These are phyloP conservation scores for Rhodamnia argentea DNA, from an alignment of 345 rosid genomes.

Conservation along the genomic window DNA sequence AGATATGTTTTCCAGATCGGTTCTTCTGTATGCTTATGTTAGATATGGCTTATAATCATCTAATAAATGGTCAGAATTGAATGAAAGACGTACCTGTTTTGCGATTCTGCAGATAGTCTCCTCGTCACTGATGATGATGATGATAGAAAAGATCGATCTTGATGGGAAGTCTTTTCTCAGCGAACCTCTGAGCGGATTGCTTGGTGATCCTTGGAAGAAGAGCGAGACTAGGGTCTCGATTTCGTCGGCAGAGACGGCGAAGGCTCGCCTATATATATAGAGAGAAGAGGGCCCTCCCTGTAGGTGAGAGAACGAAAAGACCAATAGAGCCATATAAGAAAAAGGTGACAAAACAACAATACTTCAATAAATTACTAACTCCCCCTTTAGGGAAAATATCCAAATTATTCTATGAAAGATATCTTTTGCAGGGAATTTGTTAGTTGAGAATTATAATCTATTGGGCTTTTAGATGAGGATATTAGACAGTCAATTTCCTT, in stretches of 20 bases:
- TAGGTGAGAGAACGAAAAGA: background rate
- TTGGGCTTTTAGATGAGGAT: background rate
- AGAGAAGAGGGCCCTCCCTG: background rate
- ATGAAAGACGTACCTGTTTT: background rate
- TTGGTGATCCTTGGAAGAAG: background rate
- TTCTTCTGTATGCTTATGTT: background rate
- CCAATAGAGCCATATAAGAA: background rate
- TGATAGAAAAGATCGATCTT: background rate
- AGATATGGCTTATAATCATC: background rate
- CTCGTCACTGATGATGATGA: background rate
- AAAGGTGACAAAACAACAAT: background rate
- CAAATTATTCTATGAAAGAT: background rate
- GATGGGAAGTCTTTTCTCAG: background rate
- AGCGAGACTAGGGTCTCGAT: background rate
- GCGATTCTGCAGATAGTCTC: background rate
- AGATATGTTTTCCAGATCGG: background rate
- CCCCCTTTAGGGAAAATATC: background rate
- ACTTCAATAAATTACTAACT: background rate
- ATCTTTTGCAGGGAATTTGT: background rate
- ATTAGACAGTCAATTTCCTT: background rate
- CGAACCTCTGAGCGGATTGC: background rate
- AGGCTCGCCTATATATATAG: background rate
- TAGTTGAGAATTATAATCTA: background rate
- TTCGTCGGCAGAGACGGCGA: background rate
- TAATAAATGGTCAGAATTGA: background rate